These are phyloP conservation scores for Daldinia vernicosa DNA, from an alignment of 495 filamentous ascomycete genomes.

Conservation along the genomic window DNA sequence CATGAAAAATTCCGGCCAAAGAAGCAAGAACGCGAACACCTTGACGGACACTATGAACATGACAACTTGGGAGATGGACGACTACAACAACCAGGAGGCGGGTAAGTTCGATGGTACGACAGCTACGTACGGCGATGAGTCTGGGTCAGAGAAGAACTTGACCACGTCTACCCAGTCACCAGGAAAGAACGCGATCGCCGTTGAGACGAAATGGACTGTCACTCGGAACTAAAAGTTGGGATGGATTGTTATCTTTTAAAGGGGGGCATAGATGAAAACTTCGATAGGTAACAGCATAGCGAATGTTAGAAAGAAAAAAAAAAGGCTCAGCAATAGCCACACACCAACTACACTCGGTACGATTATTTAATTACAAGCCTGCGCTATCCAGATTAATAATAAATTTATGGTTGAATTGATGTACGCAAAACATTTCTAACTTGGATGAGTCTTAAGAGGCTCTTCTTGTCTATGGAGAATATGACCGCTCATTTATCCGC, in stretches of 20 bases:
- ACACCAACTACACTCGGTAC: not conserved
- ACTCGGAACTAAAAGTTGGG: constrained; percentile 11
- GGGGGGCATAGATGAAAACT: not conserved
- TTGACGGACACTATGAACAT: constrained; percentile 9
- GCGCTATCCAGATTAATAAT: not conserved
- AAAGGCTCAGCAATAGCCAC: not conserved
- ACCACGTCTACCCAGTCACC: not conserved
- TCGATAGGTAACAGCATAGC: not conserved
- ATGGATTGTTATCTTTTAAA: not conserved
- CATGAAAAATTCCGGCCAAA: constrained; percentile 1
- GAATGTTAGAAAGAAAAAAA: not conserved
- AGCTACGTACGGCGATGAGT: constrained; percentile 14
- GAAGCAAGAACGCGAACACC: not conserved
- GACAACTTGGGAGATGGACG: constrained; percentile 27
- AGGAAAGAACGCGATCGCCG: not conserved
- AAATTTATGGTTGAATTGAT: not conserved
- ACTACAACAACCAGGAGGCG: constrained; percentile 4
- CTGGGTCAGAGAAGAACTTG: constrained; percentile 24
- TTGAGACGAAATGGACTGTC: constrained; percentile 22
- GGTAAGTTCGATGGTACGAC: constrained; percentile 2
- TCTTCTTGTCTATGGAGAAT: not conserved
- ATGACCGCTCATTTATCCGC: not conserved
- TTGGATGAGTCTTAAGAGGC: not conserved
- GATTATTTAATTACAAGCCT: not conserved
- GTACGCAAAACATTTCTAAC: not conserved